These are phyloP conservation scores for Skeletonema menzelii DNA, from an alignment of 108 stramenopile genomes.

Conservation along the genomic window DNA sequence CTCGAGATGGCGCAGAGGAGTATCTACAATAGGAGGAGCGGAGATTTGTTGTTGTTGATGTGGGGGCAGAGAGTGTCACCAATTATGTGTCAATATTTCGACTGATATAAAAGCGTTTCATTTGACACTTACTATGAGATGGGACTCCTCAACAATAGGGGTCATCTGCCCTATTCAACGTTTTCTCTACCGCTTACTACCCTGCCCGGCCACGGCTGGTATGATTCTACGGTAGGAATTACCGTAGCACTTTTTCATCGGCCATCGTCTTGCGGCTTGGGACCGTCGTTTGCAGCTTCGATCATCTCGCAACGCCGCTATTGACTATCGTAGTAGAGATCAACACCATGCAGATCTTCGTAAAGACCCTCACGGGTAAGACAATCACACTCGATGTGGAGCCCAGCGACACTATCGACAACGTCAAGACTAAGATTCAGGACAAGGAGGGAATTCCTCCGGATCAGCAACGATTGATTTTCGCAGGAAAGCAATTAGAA, in stretches of 20 bases:
- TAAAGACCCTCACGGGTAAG: conserved; percentile 99
- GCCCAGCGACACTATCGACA: conserved; percentile 97
- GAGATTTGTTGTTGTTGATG: too few species aligned
- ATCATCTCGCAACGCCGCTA: conserved; percentile 4
- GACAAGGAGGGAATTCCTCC: conserved; percentile 99
- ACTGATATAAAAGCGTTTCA: too few species aligned
- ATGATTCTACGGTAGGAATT: background rate
- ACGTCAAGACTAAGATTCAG: conserved; percentile 99
- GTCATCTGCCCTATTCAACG: background rate
- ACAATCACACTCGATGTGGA: conserved; percentile 99
- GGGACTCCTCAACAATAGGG: too few species aligned
- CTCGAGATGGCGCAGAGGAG: too few species aligned
- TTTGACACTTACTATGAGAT: too few species aligned
- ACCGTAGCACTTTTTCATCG: background rate
- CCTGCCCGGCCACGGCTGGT: background rate
- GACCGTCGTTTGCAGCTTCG: background rate
- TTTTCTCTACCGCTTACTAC: background rate
- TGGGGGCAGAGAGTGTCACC: too few species aligned
- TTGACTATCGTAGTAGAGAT: conserved; percentile 8
- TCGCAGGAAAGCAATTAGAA: conserved; percentile 99
- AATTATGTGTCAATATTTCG: too few species aligned
- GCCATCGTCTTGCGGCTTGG: background rate
- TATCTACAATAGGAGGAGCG: too few species aligned
- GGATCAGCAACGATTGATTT: conserved; percentile 97
- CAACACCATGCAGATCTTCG: conserved; percentile 95